Percentiles rank a stretch among this genome's conserved stretches.
These are phyloP conservation scores for Akanthomyces uredinophilus DNA, from an alignment of 2,329 filamentous ascomycete genomes.

Conservation along the genomic window DNA sequence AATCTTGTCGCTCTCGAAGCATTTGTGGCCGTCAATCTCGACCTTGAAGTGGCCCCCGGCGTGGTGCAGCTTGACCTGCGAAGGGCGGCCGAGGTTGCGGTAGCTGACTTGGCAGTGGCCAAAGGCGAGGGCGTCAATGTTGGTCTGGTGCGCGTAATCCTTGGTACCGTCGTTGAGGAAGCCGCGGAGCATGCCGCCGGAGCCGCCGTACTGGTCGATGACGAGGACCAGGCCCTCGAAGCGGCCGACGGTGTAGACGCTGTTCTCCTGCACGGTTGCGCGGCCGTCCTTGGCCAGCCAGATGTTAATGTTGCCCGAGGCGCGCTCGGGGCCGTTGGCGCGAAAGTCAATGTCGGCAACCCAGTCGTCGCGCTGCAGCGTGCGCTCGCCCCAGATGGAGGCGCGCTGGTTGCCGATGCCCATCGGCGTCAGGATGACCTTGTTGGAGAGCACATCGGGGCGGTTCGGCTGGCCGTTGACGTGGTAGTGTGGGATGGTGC, in stretches of 20 bases:
- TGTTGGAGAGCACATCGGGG: slow-evolving; percentile 74
- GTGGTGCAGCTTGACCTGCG: slow-evolving; percentile 69
- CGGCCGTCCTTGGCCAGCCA: slow-evolving; percentile 77
- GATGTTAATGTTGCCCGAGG: slow-evolving; percentile 83
- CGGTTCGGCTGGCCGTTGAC: slow-evolving; percentile 48
- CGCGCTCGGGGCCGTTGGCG: slow-evolving; percentile 77
- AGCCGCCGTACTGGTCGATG: slow-evolving; percentile 75
- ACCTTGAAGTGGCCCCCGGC: slow-evolving; percentile 65
- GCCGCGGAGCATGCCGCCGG: slow-evolving; percentile 74
- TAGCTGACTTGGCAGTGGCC: slow-evolving; percentile 89
- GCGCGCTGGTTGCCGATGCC: slow-evolving; percentile 81
- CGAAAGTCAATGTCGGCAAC: slow-evolving; percentile 81
- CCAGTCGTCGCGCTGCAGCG: slow-evolving; percentile 66
- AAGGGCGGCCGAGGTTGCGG: slow-evolving; percentile 83
- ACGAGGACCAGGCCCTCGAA: slow-evolving; percentile 91
- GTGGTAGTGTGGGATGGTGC: slow-evolving; percentile 49
- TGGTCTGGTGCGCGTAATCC: slow-evolving; percentile 71
- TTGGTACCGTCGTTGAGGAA: slow-evolving; percentile 89
- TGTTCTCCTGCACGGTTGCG: slow-evolving; percentile 60
- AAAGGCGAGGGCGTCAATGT: slow-evolving; percentile 81
- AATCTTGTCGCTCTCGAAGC: slow-evolving; percentile 80
- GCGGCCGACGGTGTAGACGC: slow-evolving; percentile 75
- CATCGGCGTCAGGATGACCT: slow-evolving; percentile 84
- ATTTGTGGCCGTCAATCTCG: slow-evolving; percentile 70
- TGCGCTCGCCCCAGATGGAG: slow-evolving; percentile 69